Percentiles rank a stretch among this genome's conserved stretches.
These are phyloP conservation scores for Phytopythium oedochilum DNA, from an alignment of 352 stramenopile genomes.

Conservation along the genomic window DNA sequence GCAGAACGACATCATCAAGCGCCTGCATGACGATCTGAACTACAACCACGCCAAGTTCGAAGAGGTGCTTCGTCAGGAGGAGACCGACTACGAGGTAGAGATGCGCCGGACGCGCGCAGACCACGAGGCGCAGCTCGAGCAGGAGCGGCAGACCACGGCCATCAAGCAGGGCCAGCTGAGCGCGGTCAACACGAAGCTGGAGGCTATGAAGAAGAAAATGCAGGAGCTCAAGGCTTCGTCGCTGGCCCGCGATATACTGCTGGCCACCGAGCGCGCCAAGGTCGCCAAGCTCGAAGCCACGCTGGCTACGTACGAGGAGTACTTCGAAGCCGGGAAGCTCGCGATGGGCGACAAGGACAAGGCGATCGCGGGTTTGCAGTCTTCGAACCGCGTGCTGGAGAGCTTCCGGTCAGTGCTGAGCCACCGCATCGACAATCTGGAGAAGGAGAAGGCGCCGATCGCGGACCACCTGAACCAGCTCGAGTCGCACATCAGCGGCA, in stretches of 20 bases:
- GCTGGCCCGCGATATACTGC: conserved; percentile 59
- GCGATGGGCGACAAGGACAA: conserved; percentile 73
- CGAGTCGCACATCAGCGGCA: conserved; percentile 68
- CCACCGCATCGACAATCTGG: conserved; percentile 68
- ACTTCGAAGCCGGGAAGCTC: conserved; percentile 68
- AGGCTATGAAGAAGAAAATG: conserved; percentile 82
- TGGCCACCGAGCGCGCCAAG: conserved; percentile 70
- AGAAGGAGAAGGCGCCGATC: conserved; percentile 71
- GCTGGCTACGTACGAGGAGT: conserved; percentile 62
- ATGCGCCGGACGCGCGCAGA: conserved; percentile 46
- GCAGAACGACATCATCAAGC: conserved; percentile 82
- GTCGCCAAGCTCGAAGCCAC: conserved; percentile 55
- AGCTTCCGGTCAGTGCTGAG: conserved; percentile 81
- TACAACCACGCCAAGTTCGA: conserved; percentile 87
- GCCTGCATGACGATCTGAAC: conserved; percentile 76
- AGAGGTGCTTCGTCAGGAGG: conserved; percentile 76
- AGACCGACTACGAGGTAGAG: conserved; percentile 80
- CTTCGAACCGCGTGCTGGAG: conserved; percentile 72
- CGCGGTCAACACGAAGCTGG: conserved; percentile 74
- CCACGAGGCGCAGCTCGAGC: conserved; percentile 62
- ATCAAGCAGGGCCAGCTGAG: conserved; percentile 79
- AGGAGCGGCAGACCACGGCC: conserved; percentile 72
- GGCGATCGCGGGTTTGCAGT: conserved; percentile 53
- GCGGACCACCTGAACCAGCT: conserved; percentile 47
- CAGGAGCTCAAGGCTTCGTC: conserved; percentile 76